These are phyloP conservation scores for Paraglomus occultum DNA, from an alignment of 192 early-diverging fungal species.

Conservation along the genomic window DNA sequence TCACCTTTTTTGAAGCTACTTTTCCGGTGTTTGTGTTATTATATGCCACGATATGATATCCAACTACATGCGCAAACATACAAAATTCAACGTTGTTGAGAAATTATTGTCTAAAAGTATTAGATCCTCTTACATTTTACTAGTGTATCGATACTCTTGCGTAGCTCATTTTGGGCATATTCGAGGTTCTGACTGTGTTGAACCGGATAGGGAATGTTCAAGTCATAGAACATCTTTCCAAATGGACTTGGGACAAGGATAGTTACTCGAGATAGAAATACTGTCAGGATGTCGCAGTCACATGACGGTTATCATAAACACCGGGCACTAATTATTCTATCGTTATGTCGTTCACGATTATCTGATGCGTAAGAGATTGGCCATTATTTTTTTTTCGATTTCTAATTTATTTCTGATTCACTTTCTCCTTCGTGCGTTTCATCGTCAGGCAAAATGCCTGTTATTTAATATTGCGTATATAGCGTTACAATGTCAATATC, in stretches of 20 bases:
- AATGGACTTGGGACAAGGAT: not conserved
- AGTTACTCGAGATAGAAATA: too few species aligned
- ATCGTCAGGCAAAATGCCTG: too few species aligned
- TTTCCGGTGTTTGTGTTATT: slow-evolving; percentile 51
- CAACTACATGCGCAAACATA: slow-evolving; percentile 39
- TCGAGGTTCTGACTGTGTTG: slow-evolving; percentile 25
- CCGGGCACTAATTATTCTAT: too few species aligned
- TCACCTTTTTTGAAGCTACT: slow-evolving; percentile 38
- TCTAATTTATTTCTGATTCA: too few species aligned
- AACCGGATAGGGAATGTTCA: slow-evolving; percentile 50
- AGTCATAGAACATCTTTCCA: slow-evolving; percentile 55
- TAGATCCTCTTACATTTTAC: slow-evolving; percentile 40
- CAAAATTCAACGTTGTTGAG: not conserved
- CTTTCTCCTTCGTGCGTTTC: too few species aligned
- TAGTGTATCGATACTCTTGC: slow-evolving; percentile 45
- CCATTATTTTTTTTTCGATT: too few species aligned
- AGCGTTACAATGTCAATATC: too few species aligned
- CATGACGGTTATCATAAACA: too few species aligned
- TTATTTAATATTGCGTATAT: too few species aligned
- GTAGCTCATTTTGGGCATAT: slow-evolving; percentile 40
- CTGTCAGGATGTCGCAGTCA: too few species aligned
- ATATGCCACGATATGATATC: slow-evolving; percentile 56
- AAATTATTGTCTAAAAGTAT: not conserved
- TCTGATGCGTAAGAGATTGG: too few species aligned
- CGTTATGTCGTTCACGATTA: too few species aligned